A percentile compares a stretch with the other conserved stretches of the same genome.
These are phyloP conservation scores for Taiozyma onychis DNA, from an alignment of 1,139 yeast species.

Conservation along the genomic window DNA sequence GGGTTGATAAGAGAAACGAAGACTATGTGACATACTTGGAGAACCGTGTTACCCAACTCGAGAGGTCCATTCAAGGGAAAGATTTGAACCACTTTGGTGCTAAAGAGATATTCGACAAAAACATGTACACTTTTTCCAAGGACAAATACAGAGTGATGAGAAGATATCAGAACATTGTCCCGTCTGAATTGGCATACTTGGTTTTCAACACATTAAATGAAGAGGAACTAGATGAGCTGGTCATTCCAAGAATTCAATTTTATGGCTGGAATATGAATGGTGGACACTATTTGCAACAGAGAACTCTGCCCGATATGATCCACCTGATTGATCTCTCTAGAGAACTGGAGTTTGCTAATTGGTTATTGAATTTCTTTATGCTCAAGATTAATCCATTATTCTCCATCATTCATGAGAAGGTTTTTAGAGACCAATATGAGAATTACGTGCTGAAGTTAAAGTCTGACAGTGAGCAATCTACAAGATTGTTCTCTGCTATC, in stretches of 20 bases:
- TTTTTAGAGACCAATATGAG: slow-evolving; percentile 46
- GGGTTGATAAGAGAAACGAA: not conserved
- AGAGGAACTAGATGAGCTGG: slow-evolving; percentile 32
- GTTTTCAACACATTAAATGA: slow-evolving; percentile 35
- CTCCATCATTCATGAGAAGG: slow-evolving; percentile 48
- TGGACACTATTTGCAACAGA: slow-evolving; percentile 40
- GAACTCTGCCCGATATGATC: slow-evolving; percentile 19
- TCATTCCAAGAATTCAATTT: slow-evolving; percentile 50
- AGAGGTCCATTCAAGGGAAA: slow-evolving; percentile 1
- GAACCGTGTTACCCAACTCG: slow-evolving; percentile 10
- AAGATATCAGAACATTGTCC: slow-evolving; percentile 44
- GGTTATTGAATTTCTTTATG: slow-evolving; percentile 40
- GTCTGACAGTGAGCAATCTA: slow-evolving; percentile 20
- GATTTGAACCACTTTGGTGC: slow-evolving; percentile 2
- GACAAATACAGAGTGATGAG: slow-evolving; percentile 48
- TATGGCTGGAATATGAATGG: slow-evolving; percentile 70
- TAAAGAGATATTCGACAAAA: slow-evolving; percentile 11
- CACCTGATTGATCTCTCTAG: slow-evolving; percentile 13
- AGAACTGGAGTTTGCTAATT: slow-evolving; percentile 17
- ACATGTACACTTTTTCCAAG: slow-evolving; percentile 21
- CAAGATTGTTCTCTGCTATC: slow-evolving; percentile 44
- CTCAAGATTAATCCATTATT: slow-evolving; percentile 48
- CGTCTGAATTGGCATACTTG: slow-evolving; percentile 39
- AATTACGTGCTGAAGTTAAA: slow-evolving; percentile 29
- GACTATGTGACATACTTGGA: slow-evolving; percentile 10